Conservation (phyloP, 305 asterid species). For the Solanum aculeatissimum region DNA sequence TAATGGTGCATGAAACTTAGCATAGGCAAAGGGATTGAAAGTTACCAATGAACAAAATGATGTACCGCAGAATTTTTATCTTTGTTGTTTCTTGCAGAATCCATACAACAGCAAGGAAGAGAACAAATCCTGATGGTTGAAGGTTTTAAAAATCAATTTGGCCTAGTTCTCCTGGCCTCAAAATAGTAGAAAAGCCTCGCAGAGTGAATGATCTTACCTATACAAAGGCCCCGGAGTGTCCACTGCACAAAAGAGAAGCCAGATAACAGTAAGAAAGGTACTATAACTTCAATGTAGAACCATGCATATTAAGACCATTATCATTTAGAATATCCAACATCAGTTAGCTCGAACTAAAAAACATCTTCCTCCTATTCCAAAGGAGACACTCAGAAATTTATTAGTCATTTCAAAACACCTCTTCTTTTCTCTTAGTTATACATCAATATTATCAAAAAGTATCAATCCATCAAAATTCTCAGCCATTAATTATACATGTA, state of each 20-base stretch:
- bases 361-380: neutral
- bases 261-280: slow-evolving; percentile 9
- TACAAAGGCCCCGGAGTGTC: slow-evolving; percentile 92
- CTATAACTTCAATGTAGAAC: neutral
- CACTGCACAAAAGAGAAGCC: slow-evolving; percentile 45
- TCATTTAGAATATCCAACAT: neutral
- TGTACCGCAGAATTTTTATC: slow-evolving; percentile 60
- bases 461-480: neutral
- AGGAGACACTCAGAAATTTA: neutral
- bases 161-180: neutral
- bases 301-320: neutral
- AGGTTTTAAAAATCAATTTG: neutral
- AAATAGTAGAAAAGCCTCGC: neutral
- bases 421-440: neutral
- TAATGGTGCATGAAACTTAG: neutral
- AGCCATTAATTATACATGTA: neutral
- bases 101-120: slow-evolving; percentile 65
- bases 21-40: slow-evolving; percentile 2
- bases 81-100: slow-evolving; percentile 70
- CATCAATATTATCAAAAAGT: neutral
- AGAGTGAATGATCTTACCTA: slow-evolving; percentile 39
- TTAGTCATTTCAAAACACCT: neutral
- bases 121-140: slow-evolving; percentile 47
- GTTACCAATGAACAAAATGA: slow-evolving; percentile 81
- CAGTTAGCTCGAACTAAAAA: neutral